Evolutionary conservation across 805 yeast genomes (phyloP), one percentile per base, ranked within the genome.

Genomic region (Schwanniomyces pseudopolymorphus): DNA sequence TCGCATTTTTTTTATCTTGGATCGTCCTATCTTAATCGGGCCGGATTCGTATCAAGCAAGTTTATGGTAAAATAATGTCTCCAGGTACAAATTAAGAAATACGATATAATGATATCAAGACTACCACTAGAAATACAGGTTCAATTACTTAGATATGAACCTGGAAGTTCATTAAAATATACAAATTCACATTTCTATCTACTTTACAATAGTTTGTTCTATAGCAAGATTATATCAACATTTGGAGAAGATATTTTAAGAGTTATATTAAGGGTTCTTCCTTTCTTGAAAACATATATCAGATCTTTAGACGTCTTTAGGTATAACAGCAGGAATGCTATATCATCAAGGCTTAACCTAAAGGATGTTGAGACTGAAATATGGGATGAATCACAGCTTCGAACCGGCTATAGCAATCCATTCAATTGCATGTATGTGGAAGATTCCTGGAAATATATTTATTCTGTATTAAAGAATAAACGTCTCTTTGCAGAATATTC

Each of bases 391-490:
- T 20, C 24, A 9, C 19, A 7, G 8, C 13, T 14, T 16, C 19
- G 14, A 14, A 36, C 19, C 20, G 46, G 22, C 16, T 50, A 33
- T 11, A 33, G 39, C 43, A 57, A 56, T 42, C 59, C 60, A 5
- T 52, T 66, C 14, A 52, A 67, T 44, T 54, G 58, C 20, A 48
- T 52, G 45, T 78, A 57, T 49, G 57, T 79, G 11, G 68, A 66
- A 45, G 85, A 80, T 58, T 77, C 83, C 0, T 83, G 86, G 85
- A 69, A 65, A 50, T 63, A 81, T 24, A 66, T 81, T 0, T 79
- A 77, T 49, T 72, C 79, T 0, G 62, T 83, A 6, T 60, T 79
- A 46, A 72, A 70, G 49, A 81, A 79, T 54, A 71, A 80, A 41
- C 60, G 85, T 36, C 53, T 82, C 24, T 82, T 75, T 59, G 80